Conservation (phyloP, 2,329 filamentous ascomycete genomes). For the Massarina eburnea region DNA sequence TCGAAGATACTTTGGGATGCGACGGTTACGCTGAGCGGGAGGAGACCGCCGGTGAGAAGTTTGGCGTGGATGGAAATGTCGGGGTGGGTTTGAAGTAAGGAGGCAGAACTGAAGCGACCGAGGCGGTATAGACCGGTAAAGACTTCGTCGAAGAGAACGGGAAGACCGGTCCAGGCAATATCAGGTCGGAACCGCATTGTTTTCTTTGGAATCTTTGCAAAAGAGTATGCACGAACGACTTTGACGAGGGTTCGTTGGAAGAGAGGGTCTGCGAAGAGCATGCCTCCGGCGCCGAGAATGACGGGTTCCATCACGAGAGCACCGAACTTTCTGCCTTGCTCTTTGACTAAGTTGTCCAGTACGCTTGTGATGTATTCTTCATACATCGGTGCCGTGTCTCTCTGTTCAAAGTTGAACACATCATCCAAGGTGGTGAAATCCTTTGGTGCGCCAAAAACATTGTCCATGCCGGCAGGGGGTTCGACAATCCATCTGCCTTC, state of each 20-base stretch:
- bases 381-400: constrained; percentile 53
- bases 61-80: constrained; percentile 84
- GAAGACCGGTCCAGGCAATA: constrained; percentile 75
- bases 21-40: constrained; percentile 75
- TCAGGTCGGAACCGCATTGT: background rate
- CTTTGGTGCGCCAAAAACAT: constrained; percentile 48
- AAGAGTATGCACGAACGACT: constrained; percentile 65
- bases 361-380: constrained; percentile 59
- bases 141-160: constrained; percentile 82
- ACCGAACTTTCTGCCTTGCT: constrained; percentile 68
- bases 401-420: constrained; percentile 44
- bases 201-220: constrained; percentile 37
- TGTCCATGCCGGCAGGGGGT: constrained; percentile 53
- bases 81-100: constrained; percentile 67
- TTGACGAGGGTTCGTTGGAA: constrained; percentile 74
- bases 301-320: constrained; percentile 79
- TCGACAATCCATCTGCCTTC: constrained; percentile 68
- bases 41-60: constrained; percentile 75
- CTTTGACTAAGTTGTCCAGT: constrained; percentile 55
- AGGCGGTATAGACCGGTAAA: constrained; percentile 85
- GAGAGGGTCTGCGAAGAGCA: constrained; percentile 79
- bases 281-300: constrained; percentile 79
- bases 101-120: constrained; percentile 69
- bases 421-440: constrained; percentile 33
- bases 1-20: constrained; percentile 74